These are phyloP conservation scores for Eucalyptus rudis DNA, from an alignment of 345 rosid genomes.

Conservation along the genomic window DNA sequence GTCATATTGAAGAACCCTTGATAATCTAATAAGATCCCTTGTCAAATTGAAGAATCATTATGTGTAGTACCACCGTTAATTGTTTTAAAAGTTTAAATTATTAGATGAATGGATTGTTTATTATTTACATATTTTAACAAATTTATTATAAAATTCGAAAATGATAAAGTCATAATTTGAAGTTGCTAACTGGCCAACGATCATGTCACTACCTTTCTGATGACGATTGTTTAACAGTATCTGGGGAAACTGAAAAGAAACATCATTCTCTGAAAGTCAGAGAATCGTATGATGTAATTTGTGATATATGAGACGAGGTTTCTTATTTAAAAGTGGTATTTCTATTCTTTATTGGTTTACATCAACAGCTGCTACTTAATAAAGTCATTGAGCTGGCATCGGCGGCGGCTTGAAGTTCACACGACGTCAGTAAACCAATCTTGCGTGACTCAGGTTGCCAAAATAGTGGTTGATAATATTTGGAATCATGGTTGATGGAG, in stretches of 20 bases:
- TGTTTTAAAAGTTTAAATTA: accelerated
- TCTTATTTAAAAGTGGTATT: not conserved
- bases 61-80: accelerated
- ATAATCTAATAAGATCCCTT: not conserved
- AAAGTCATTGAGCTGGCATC: not conserved
- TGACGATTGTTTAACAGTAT: not conserved
- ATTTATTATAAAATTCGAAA: not conserved
- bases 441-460: not conserved
- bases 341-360: not conserved
- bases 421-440: not conserved
- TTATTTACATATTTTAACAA: too few species aligned
- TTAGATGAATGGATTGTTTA: too few species aligned
- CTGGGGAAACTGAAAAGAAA: not conserved
- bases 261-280: not conserved
- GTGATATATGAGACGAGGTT: not conserved
- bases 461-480: not conserved
- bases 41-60: too few species aligned
- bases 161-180: not conserved
- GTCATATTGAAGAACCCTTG: not conserved
- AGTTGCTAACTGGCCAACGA: not conserved
- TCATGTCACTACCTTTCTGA: not conserved
- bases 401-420: not conserved
- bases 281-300: not conserved
- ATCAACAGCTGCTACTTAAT: not conserved
- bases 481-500: not conserved